Evolutionary conservation across 2,329 filamentous ascomycete genomes (phyloP).

Genomic region (Chrysoporthe austroafricana): DNA sequence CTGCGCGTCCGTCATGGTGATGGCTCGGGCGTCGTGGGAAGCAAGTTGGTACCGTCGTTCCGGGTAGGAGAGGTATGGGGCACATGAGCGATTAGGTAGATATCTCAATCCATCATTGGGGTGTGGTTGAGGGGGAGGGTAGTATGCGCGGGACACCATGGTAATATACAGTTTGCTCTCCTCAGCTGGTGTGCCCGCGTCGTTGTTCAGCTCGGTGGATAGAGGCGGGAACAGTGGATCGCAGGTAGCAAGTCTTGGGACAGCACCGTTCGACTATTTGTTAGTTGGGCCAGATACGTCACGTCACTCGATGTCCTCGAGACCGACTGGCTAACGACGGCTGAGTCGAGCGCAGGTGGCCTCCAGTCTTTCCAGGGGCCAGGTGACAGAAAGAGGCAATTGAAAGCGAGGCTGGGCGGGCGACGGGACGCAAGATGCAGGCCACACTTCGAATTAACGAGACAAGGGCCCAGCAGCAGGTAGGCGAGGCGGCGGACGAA

Average conservation of each 20-base stretch:
- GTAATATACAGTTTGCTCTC: constrained; percentile 30
- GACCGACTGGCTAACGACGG: constrained; percentile 23
- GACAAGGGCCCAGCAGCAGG: constrained; percentile 15
- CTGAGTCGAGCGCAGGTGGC: constrained; percentile 22
- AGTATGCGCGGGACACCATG: constrained; percentile 50
- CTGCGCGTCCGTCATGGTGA: constrained; percentile 47
- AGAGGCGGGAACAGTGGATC: constrained; percentile 8
- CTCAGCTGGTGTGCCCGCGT: constrained; percentile 1
- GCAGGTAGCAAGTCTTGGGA: constrained; percentile 1
- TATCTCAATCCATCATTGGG: constrained; percentile 43
- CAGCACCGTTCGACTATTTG: constrained; percentile 16
- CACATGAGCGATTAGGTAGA: constrained; percentile 40
- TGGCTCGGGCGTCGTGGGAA: constrained; percentile 42
- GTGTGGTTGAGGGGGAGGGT: constrained; percentile 36
- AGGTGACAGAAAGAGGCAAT: constrained; percentile 25
- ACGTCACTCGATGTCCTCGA: constrained; percentile 22
- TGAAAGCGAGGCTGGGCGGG: constrained; percentile 27
- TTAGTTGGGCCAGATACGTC: constrained; percentile 17
- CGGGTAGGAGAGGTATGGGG: constrained; percentile 41
- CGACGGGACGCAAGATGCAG: constrained; percentile 26
- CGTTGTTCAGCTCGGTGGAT: constrained; percentile 4
- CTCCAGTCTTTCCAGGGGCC: constrained; percentile 11
- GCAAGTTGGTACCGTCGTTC: constrained; percentile 44
- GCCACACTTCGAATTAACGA: constrained; percentile 16
- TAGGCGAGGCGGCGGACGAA: constrained; percentile 19